phyloP scores from a whole-genome alignment of 768 basidiomycete species.

The Mycena capillaripes region DNA sequence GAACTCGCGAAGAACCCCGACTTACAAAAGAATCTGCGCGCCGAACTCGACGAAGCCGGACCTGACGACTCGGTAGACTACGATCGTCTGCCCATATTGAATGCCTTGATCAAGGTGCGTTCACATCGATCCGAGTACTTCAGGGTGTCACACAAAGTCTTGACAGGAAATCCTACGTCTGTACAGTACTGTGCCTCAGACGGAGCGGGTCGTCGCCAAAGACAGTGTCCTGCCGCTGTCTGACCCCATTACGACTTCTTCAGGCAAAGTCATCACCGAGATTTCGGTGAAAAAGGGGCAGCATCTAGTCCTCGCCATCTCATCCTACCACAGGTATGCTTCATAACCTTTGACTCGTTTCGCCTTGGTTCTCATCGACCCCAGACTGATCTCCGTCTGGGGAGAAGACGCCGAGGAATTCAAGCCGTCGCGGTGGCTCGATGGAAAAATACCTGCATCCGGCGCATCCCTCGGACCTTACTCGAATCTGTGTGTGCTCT shows the following conservation, averaged over 20 bases:
- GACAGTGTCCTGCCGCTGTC: slow-evolving; percentile 74
- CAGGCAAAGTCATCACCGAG: slow-evolving; percentile 60
- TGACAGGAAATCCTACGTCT: slow-evolving; percentile 30
- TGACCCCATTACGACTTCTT: slow-evolving; percentile 60
- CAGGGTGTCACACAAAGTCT: not conserved
- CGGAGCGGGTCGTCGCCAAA: slow-evolving; percentile 47
- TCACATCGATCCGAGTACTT: not conserved
- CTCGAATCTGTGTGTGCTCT: slow-evolving; percentile 29
- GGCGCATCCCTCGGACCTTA: slow-evolving; percentile 31
- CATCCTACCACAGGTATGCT: slow-evolving; percentile 54
- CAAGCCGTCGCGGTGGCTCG: slow-evolving; percentile 30
- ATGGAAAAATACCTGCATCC: slow-evolving; percentile 13
- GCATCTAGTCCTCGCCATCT: slow-evolving; percentile 62
- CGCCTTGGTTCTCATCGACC: not conserved
- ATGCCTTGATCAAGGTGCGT: slow-evolving; percentile 31
- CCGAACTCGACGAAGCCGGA: slow-evolving; percentile 43
- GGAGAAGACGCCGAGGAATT: slow-evolving; percentile 34
- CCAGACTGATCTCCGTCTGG: slow-evolving; percentile 31
- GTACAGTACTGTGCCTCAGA: slow-evolving; percentile 34
- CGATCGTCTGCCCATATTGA: slow-evolving; percentile 30
- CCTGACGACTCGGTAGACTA: slow-evolving; percentile 28
- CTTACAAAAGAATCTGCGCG: slow-evolving; percentile 44
- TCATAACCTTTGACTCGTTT: slow-evolving; percentile 36
- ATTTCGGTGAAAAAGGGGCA: slow-evolving; percentile 65
- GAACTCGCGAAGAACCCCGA: slow-evolving; percentile 47